Conservation (phyloP, 2,329 filamentous ascomycete genomes). For the Aureobasidium musti region DNA sequence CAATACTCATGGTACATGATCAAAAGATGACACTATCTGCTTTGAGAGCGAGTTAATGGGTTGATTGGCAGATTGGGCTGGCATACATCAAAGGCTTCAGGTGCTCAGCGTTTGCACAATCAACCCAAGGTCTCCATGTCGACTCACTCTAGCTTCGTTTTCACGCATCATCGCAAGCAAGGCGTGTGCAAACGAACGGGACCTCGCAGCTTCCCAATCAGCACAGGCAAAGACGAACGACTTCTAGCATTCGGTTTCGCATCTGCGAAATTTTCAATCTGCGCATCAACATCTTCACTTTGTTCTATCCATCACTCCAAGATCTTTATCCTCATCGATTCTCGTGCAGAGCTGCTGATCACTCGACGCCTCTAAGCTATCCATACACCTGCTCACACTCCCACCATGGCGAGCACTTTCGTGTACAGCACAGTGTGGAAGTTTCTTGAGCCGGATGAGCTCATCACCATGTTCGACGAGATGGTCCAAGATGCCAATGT, state of each 20-base stretch:
- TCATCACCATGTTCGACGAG: slow-evolving; percentile 35
- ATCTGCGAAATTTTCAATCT: neutral
- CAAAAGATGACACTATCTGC: slow-evolving; percentile 3
- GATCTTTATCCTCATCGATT: neutral
- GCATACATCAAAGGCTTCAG: neutral
- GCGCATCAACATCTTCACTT: slow-evolving; percentile 1
- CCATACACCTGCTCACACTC: neutral
- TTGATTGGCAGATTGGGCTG: neutral
- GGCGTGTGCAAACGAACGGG: slow-evolving; percentile 4
- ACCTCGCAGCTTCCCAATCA: slow-evolving; percentile 3
- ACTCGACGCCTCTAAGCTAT: neutral
- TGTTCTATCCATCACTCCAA: neutral
- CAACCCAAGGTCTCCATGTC: neutral
- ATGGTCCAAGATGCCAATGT: slow-evolving; percentile 25
- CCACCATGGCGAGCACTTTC: slow-evolving; percentile 36
- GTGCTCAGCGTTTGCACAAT: neutral
- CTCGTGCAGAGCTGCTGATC: neutral
- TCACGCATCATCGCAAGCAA: neutral
- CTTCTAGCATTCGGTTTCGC: neutral
- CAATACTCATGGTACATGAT: neutral
- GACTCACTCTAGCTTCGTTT: neutral
- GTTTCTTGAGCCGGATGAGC: slow-evolving; percentile 33
- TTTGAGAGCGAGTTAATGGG: neutral
- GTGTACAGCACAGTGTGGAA: slow-evolving; percentile 37
- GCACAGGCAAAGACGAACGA: neutral